These are phyloP conservation scores for Solanum chiquidenum DNA, from an alignment of 257 asterid species.

Conservation along the genomic window DNA sequence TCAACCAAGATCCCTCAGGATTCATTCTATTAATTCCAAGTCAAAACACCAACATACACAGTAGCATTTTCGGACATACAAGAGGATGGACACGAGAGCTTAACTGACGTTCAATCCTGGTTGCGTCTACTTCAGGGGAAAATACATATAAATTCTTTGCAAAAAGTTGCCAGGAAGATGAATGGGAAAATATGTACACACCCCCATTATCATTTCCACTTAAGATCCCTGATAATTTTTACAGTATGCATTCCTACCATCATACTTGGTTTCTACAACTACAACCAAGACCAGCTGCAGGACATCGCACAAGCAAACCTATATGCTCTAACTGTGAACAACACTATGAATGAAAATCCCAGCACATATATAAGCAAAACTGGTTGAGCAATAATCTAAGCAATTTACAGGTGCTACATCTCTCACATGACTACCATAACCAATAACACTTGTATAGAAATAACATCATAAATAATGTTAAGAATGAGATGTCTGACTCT, in stretches of 20 bases:
- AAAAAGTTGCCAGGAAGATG: neutral
- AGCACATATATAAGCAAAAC: neutral
- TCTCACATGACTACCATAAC: neutral
- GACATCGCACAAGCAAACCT: neutral
- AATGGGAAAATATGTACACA: conserved; percentile 12
- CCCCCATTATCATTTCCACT: neutral
- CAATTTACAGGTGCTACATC: neutral
- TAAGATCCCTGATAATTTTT: neutral
- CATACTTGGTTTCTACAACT: neutral
- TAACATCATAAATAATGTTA: neutral
- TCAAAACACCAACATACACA: neutral
- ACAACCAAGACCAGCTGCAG: neutral
- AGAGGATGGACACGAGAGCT: neutral
- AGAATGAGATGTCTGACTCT: neutral
- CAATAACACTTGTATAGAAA: neutral
- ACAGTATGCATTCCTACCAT: conserved; percentile 8
- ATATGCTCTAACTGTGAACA: neutral
- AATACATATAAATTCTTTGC: neutral
- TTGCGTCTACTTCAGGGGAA: neutral
- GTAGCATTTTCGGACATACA: neutral
- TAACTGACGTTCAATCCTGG: neutral
- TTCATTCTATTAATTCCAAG: neutral
- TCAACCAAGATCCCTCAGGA: neutral
- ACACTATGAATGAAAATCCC: neutral
- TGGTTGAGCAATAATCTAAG: neutral